phyloP scores from a whole-genome alignment of 176 grass and related monocot genomes.

The Chloris gayana region DNA sequence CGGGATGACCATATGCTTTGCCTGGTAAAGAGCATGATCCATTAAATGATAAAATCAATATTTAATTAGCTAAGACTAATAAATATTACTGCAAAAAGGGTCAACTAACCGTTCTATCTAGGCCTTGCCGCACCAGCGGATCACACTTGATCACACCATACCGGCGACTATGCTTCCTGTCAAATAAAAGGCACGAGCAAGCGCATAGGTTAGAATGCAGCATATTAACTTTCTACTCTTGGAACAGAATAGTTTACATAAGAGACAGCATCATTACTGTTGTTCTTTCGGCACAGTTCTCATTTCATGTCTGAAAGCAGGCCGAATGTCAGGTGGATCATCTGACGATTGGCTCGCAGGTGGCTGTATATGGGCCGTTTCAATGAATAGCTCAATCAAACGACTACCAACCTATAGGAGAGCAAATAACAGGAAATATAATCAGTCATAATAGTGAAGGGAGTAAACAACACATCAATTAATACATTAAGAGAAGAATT shows the following conservation, averaged over 20 bases:
- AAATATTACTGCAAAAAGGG: constrained; percentile 20
- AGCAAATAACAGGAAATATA: constrained; percentile 25
- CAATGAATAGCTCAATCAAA: constrained; percentile 88
- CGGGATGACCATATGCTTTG: constrained; percentile 91
- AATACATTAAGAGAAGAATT: constrained; percentile 22
- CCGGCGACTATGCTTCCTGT: constrained; percentile 66
- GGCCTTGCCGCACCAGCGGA: constrained; percentile 80
- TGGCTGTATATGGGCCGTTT: constrained; percentile 93
- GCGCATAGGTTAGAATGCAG: constrained; percentile 34
- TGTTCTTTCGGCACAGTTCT: constrained; percentile 57
- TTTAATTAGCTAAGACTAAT: constrained; percentile 32
- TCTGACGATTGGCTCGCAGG: constrained; percentile 76
- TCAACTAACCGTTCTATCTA: constrained; percentile 87
- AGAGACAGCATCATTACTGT: constrained; percentile 56
- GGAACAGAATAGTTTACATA: constrained; percentile 32
- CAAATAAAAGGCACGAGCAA: constrained; percentile 41
- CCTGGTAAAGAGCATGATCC: constrained; percentile 56
- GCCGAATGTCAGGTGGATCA: constrained; percentile 86
- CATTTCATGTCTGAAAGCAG: constrained; percentile 82
- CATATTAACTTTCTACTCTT: background rate
- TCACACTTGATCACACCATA: constrained; percentile 97
- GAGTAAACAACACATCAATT: constrained; percentile 18
- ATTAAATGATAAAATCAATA: constrained; percentile 36
- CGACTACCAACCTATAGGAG: constrained; percentile 86
- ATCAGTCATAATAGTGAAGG: background rate